These are phyloP conservation scores for Bolboschoenus planiculmis DNA, from an alignment of 176 grass and related monocot species.

Conservation along the genomic window DNA sequence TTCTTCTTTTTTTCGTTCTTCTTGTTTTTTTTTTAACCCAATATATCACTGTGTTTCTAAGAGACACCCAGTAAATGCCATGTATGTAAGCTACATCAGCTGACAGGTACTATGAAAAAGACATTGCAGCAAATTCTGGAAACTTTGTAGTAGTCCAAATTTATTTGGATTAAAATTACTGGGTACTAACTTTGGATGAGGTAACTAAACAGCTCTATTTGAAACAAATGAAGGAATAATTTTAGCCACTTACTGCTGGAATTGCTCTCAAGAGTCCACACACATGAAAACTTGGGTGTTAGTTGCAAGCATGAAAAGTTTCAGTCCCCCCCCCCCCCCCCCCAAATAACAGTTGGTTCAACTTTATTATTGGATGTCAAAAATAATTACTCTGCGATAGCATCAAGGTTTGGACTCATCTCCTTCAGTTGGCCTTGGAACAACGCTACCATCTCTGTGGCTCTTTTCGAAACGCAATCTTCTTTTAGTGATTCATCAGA, in stretches of 20 bases:
- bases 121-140: not conserved
- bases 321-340: too few species aligned
- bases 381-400: conserved; percentile 77
- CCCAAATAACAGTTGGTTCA: not conserved
- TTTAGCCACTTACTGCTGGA: not conserved
- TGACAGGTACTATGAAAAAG: not conserved
- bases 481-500: conserved; percentile 52
- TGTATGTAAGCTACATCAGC: not conserved
- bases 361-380: not conserved
- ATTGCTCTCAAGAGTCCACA: not conserved
- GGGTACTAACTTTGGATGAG: not conserved
- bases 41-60: not conserved
- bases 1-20: not conserved
- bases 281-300: not conserved
- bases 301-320: not conserved
- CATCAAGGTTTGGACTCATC: conserved; percentile 91
- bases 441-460: conserved; percentile 76
- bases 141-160: not conserved
- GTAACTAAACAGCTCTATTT: not conserved
- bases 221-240: not conserved
- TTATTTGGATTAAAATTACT: not conserved
- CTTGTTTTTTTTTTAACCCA: not conserved
- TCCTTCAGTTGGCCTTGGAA: conserved; percentile 93
- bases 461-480: conserved; percentile 60
- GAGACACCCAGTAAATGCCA: not conserved